Evolutionary conservation across 2,329 filamentous ascomycete species (phyloP).

Genomic region (Colletotrichum higginsianum): DNA sequence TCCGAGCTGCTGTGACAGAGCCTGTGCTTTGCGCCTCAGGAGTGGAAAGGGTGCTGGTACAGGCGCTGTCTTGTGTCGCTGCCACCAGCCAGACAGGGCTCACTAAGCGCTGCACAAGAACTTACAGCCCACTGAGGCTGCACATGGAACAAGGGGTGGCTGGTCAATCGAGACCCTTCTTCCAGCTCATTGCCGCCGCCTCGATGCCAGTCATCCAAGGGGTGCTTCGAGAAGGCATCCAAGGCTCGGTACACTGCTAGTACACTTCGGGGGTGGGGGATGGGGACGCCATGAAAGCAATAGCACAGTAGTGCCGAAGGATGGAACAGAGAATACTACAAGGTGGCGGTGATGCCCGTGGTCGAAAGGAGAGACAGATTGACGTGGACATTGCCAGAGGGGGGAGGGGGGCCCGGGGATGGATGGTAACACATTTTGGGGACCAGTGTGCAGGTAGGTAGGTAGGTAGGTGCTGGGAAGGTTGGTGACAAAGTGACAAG

Average conservation of each 20-base stretch:
- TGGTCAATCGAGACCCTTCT: slow-evolving; percentile 23
- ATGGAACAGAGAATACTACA: slow-evolving; percentile 9
- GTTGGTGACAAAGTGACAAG: slow-evolving; percentile 31
- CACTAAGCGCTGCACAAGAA: slow-evolving; percentile 38
- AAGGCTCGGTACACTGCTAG: slow-evolving; percentile 25
- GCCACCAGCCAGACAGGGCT: slow-evolving; percentile 33
- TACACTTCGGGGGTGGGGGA: neutral
- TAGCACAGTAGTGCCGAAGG: slow-evolving; percentile 25
- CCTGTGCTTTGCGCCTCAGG: slow-evolving; percentile 35
- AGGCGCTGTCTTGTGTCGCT: slow-evolving; percentile 34
- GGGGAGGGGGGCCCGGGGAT: slow-evolving; percentile 16
- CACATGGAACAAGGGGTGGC: slow-evolving; percentile 23
- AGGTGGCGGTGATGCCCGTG: slow-evolving; percentile 26
- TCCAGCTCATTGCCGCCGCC: slow-evolving; percentile 11
- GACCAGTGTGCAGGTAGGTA: slow-evolving; percentile 7
- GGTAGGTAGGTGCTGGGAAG: slow-evolving; percentile 8
- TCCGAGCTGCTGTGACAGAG: slow-evolving; percentile 48
- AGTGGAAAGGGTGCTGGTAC: slow-evolving; percentile 37
- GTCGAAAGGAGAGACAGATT: slow-evolving; percentile 34
- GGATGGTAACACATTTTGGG: slow-evolving; percentile 34
- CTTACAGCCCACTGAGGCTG: slow-evolving; percentile 31
- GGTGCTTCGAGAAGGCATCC: slow-evolving; percentile 38
- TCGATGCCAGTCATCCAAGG: slow-evolving; percentile 21
- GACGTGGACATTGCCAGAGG: slow-evolving; percentile 29
- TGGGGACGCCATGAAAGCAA: neutral